These are phyloP conservation scores for Sporothrix schenckii DNA, from an alignment of 2,329 filamentous ascomycete genomes.

Conservation along the genomic window DNA sequence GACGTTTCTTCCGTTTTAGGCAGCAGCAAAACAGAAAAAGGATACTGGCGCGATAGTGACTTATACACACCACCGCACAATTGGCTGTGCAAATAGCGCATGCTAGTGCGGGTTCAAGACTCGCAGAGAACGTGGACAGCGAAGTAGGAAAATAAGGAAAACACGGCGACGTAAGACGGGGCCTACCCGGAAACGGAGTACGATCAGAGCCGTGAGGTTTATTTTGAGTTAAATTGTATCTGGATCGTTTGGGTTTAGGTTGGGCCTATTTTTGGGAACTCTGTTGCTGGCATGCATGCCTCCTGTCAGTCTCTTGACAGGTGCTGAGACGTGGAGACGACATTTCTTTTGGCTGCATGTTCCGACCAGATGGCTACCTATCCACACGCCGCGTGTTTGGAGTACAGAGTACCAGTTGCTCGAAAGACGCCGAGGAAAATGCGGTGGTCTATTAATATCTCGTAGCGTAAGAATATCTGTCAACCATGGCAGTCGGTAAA, in stretches of 20 bases:
- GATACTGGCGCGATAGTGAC: not conserved
- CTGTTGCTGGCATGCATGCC: not conserved
- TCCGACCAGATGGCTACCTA: not conserved
- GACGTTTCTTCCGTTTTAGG: conserved; percentile 25
- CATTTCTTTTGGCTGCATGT: not conserved
- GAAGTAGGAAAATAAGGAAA: not conserved
- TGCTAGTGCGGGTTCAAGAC: too few relatives aligned
- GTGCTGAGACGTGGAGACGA: not conserved
- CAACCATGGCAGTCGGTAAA: not conserved
- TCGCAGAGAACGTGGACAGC: too few relatives aligned
- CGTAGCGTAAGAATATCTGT: not conserved
- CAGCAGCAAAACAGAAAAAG: conserved; percentile 26
- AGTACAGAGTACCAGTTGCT: not conserved
- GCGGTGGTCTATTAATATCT: conserved; percentile 22
- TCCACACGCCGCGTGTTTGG: too few relatives aligned
- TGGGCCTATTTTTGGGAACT: not conserved
- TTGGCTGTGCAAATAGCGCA: conserved; percentile 9
- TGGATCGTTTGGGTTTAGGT: not conserved
- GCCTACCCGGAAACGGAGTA: not conserved
- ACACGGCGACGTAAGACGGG: conserved; percentile 11
- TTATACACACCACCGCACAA: not conserved
- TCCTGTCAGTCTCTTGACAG: conserved; percentile 5
- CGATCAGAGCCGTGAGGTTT: not conserved
- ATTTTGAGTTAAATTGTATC: not conserved
- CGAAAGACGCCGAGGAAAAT: not conserved